Evolutionary conservation across 2,329 filamentous ascomycete species (phyloP), one percentile per base, ranked within the genome.

Genomic region (Ophiognomonia clavigignenti-juglandacearum): DNA sequence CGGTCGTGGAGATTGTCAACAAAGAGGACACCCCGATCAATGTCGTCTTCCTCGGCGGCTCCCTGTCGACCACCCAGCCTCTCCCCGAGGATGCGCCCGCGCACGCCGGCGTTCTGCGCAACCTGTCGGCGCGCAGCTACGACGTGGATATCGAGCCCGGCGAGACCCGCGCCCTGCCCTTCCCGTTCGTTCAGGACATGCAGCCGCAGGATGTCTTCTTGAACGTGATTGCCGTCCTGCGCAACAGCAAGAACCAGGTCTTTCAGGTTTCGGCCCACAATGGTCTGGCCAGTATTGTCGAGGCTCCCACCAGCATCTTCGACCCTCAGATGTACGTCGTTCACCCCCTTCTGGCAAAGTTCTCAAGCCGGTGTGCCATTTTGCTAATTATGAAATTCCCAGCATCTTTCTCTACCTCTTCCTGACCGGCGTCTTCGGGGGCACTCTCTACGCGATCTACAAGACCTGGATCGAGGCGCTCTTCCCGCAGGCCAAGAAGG

Each of bases 371-470:
- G n/a, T n/a, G n/a, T 13, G 2, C 13, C 24, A 16, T 6, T 2
- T 23, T 23, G 27, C 39, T 32, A n/a, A 50, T 16, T 3, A n/a
- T 20, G 8, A 4, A 16, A 13, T 11, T 13, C 14, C 13, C 46
- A 97, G 93, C 64, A 89, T 97, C 72, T 98, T 98, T 83, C 83
- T 98, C 54, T 97, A 97, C 76, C 77, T 96, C 64, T 84, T 97
- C 75, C 86, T 98, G 59, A 75, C 85, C 45, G 83, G 78, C 53
- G 80, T 77, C 54, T 95, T 95, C 65, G 82, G 71, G 55, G 90
- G 86, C 53, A 89, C 85, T 45, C 80, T 86, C 65, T 96, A 92
- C 82, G 96, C 96, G 70, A 89, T 96, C 72, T 98, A 98, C 81
- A 93, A 86, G 75, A 95, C 92, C 61, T 97, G 92, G 90, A 86